phyloP scores from a whole-genome alignment of 495 filamentous ascomycete genomes.

The Daldinia decipiens region DNA sequence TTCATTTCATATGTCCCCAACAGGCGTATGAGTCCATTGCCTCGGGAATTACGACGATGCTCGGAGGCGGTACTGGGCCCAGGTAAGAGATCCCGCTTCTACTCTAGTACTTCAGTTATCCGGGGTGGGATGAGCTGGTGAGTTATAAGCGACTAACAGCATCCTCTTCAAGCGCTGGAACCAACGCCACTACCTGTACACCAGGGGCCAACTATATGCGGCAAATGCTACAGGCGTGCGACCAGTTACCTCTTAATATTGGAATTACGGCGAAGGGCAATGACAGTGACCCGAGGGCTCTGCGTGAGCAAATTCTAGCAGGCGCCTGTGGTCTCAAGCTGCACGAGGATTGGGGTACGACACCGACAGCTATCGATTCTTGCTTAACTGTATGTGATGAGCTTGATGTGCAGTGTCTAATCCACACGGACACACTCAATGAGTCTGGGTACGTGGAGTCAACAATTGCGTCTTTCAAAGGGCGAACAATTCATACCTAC shows the following conservation, averaged over 20 bases:
- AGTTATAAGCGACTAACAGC: conserved; percentile 16
- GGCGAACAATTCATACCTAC: conserved; percentile 95
- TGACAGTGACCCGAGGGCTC: conserved; percentile 75
- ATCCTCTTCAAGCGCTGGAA: conserved; percentile 73
- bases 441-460: conserved; percentile 97
- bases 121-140: not conserved
- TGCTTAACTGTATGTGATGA: conserved; percentile 91
- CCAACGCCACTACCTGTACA: conserved; percentile 95
- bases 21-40: conserved; percentile 87
- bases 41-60: conserved; percentile 89
- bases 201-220: conserved; percentile 85
- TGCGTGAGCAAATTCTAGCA: conserved; percentile 83
- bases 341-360: conserved; percentile 97
- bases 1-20: conserved; percentile 97
- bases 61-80: conserved; percentile 95
- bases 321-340: conserved; percentile 93
- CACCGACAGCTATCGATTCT: conserved; percentile 90
- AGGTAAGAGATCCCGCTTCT: conserved; percentile 54
- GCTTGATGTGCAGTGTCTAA: conserved; percentile 91
- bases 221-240: conserved; percentile 93
- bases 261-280: conserved; percentile 98
- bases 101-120: not conserved
- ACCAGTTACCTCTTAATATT: conserved; percentile 87
- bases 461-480: conserved; percentile 86
- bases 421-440: conserved; percentile 98